Percentiles rank a stretch among this genome's conserved stretches.
These are phyloP conservation scores for Lanzia echinophila DNA, from an alignment of 2,329 filamentous ascomycete species.

Conservation along the genomic window DNA sequence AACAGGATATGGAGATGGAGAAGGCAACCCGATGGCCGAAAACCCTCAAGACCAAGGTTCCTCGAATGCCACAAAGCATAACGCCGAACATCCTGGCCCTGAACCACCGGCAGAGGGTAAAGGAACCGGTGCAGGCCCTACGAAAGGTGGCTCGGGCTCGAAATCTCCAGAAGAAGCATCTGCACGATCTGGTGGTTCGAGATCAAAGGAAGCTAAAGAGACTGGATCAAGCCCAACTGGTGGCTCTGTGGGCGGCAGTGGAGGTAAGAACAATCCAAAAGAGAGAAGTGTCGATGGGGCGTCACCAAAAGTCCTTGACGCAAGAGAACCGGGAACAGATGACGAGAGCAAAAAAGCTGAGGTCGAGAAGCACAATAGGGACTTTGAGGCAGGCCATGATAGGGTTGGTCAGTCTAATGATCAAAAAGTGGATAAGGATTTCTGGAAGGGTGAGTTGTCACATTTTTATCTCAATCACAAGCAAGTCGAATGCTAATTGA, in stretches of 20 bases:
- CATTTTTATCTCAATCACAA: neutral
- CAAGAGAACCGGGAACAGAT: slow-evolving; percentile 17
- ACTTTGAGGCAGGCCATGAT: slow-evolving; percentile 51
- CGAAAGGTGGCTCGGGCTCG: slow-evolving; percentile 26
- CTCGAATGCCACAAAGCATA: slow-evolving; percentile 29
- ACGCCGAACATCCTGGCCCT: slow-evolving; percentile 39
- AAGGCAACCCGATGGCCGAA: slow-evolving; percentile 33
- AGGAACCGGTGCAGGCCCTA: slow-evolving; percentile 33
- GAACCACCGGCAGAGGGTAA: slow-evolving; percentile 35
- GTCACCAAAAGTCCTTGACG: slow-evolving; percentile 15
- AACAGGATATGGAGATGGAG: slow-evolving; percentile 37
- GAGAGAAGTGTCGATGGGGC: slow-evolving; percentile 3
- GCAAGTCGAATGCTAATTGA: neutral
- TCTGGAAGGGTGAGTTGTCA: slow-evolving; percentile 39
- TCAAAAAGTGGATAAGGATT: slow-evolving; percentile 50
- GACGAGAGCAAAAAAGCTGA: slow-evolving; percentile 45
- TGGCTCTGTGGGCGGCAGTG: slow-evolving; percentile 19
- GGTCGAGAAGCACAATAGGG: slow-evolving; percentile 51
- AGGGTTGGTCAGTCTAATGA: slow-evolving; percentile 34
- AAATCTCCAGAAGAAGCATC: slow-evolving; percentile 29
- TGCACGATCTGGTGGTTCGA: slow-evolving; percentile 34
- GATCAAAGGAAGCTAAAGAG: slow-evolving; percentile 36
- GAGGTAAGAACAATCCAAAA: slow-evolving; percentile 18
- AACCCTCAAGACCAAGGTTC: slow-evolving; percentile 34
- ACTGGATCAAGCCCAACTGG: slow-evolving; percentile 30